Base-by-base conservation (phyloP, 306 rosid species). In the Glycine tomentella region DNA sequence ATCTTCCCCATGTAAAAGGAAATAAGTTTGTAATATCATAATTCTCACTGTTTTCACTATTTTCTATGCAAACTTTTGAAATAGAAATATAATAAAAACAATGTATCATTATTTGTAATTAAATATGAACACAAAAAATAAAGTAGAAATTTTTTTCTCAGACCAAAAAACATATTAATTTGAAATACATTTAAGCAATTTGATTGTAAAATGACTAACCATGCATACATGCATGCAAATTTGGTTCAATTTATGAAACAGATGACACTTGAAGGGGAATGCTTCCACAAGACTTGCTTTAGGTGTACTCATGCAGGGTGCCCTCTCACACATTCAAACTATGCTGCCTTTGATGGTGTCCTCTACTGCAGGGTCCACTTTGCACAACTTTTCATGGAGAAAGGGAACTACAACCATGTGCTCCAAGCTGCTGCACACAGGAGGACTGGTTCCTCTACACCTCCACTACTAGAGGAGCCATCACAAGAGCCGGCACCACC, bases 261-360 rank as follows among this genome's bases (percentile, higher is more conserved):
- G 99, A 86, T 95, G 78, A 46, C 90, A 67, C 40, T 95, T 45
- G 99, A 95, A 85, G 99, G 98, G 8, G 98, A 95, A 69, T 79
- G 93, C 77, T 93, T 63, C 93, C 99, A 95, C 87, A 95, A 88
- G 86, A 69, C 86, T 3, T 95, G 99, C 91, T 95, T 95, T 67
- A 93, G 97, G 91, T 95, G 99, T 88, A 97, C 98, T 79, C 98
- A 93, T 81, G 99, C 89, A 38, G 99, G 99, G 14, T 95, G 99
- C 56, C 72, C 90, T 31, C 85, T 95, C 4, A 95, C 99, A 53
- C 99, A 95, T 50, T 95, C 97, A 64, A 88, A 85, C 66, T 93
- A 93, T 76, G 97, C 92, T 82, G 91, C 99, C 5, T 94, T 95
- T 20, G 97, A 95, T 85, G 99, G 99, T 65, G 89, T 90, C 83